Base-by-base conservation (phyloP, 345 rosid species). In the Excoecaria agallocha region DNA sequence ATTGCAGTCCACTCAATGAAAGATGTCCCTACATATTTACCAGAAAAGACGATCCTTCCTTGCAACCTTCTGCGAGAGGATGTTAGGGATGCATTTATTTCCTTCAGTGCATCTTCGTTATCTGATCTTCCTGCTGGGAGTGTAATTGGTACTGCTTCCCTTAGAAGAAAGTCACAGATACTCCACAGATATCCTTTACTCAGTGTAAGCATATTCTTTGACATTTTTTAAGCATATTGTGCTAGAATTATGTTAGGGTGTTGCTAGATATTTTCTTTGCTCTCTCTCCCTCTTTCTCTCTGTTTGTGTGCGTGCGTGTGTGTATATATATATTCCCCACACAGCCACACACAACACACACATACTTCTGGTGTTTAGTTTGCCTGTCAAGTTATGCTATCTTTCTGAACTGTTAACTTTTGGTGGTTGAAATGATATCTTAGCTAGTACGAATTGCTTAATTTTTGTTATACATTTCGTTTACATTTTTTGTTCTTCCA, bases 1-100 rank as follows among this genome's bases (percentile, higher is more conserved):
- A 93, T 95, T 39, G 99, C 99, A 39, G 99, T 93, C 69, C 99
- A 95, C 74, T 95, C 98, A 2, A 95, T 95, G 99, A 95, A 95
- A 81, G 99, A 95, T 76, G 99, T 95, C 49, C 99, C 99, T 0
- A 95, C 99, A 13, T 95, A 93, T 73, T 76, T 95, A 76, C 99
- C 99, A 0, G 96, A 95, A 6, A 91, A 87, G 75, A 95, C 92
- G 1, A 81, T 90, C 71, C 86, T 95, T 16, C 96, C 99, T 66
- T 95, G 98, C 83, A 93, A 93, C 75, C 89, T 95, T 80, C 82
- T 51, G 37, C 97, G 99, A 17, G 99, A 95, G 86, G 99, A 95
- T 89, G 98, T 93, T 60, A 80, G 97, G 64, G 99, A 95, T 87
- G 98, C 97, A 35, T 93, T 93, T 81, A 93, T 95, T 51, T 93